These are phyloP conservation scores for Colletotrichum simmondsii DNA, from an alignment of 2,329 filamentous ascomycete species.

Conservation along the genomic window DNA sequence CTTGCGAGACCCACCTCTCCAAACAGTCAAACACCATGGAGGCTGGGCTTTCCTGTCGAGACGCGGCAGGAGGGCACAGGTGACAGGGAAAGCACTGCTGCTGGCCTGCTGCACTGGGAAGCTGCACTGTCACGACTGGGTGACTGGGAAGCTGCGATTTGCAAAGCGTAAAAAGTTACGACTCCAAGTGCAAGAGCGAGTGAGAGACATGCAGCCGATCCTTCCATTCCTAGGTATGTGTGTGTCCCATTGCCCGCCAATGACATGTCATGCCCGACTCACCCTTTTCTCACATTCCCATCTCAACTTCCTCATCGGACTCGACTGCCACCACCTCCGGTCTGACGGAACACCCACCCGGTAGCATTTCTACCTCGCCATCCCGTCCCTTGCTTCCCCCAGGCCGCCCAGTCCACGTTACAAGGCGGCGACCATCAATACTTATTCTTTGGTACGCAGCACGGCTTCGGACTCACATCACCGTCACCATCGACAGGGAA, in stretches of 20 bases:
- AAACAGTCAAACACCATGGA: neutral
- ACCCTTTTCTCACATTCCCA: neutral
- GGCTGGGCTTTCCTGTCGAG: neutral
- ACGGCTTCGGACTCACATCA: too few species aligned
- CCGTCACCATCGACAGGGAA: too few species aligned
- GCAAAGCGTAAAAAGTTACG: neutral
- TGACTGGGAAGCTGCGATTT: too few species aligned
- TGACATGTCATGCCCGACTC: neutral
- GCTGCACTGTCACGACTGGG: too few species aligned
- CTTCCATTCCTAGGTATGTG: neutral
- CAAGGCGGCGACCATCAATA: neutral
- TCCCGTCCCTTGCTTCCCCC: neutral
- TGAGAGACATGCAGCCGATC: neutral
- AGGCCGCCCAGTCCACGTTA: neutral
- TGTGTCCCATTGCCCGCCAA: neutral
- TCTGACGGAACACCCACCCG: slow-evolving; percentile 7
- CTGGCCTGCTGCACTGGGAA: too few species aligned
- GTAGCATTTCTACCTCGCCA: neutral
- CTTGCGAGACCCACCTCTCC: neutral
- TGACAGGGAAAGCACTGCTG: too few species aligned
- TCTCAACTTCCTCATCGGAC: neutral
- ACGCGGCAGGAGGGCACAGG: neutral
- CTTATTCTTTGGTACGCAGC: too few species aligned
- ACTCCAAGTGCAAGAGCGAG: neutral
- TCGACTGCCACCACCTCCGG: neutral